These are phyloP conservation scores for Penicillium griseofulvum DNA, from an alignment of 2,329 filamentous ascomycete genomes.

Conservation along the genomic window DNA sequence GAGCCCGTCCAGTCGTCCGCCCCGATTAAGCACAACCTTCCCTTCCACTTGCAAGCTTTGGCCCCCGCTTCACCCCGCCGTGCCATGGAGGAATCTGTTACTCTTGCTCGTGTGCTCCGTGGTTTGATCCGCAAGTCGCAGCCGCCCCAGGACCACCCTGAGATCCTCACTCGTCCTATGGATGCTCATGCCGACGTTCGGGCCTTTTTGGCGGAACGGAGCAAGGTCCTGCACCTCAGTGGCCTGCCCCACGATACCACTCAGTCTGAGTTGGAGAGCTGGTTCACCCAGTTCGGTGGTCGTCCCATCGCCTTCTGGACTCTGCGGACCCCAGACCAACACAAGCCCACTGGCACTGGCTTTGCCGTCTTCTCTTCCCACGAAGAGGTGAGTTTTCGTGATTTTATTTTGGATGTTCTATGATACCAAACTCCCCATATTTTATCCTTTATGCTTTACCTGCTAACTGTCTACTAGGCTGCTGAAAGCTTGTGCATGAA, in stretches of 20 bases:
- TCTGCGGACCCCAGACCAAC: constrained; percentile 92
- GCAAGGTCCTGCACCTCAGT: constrained; percentile 97
- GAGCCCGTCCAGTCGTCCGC: constrained; percentile 96
- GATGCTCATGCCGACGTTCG: constrained; percentile 94
- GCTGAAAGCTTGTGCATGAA: constrained; percentile 99
- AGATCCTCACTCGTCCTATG: constrained; percentile 92
- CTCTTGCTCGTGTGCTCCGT: constrained; percentile 84
- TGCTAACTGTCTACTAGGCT: constrained; percentile 53
- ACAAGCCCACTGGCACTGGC: constrained; percentile 97
- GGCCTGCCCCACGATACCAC: constrained; percentile 96
- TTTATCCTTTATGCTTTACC: constrained; percentile 1
- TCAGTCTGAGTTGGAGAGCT: constrained; percentile 96
- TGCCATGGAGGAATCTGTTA: constrained; percentile 97
- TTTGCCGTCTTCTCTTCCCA: constrained; percentile 99
- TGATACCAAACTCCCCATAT: background rate
- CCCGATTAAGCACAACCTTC: constrained; percentile 97
- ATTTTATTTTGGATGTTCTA: background rate
- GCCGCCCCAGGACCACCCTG: constrained; percentile 86
- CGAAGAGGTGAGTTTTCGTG: constrained; percentile 73
- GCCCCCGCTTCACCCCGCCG: constrained; percentile 92
- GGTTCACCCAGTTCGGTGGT: constrained; percentile 98
- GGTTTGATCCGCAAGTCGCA: constrained; percentile 95
- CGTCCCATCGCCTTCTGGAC: constrained; percentile 99
- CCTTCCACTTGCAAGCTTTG: constrained; percentile 94
- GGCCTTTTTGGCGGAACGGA: constrained; percentile 91